phyloP scores from a whole-genome alignment of 345 rosid species.

The Gossypium bickii region DNA sequence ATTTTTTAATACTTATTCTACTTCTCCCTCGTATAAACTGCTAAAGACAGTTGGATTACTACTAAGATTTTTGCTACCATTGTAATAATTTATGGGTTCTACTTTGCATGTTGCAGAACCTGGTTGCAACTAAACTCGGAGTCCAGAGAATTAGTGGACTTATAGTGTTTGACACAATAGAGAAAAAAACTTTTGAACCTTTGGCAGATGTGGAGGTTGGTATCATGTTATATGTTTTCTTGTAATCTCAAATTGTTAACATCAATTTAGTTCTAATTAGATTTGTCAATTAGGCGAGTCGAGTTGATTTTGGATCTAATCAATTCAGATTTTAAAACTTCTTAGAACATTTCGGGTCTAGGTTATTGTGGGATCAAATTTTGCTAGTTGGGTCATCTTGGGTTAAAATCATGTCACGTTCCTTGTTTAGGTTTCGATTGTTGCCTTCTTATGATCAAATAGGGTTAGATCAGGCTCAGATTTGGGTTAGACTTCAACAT shows the following conservation, averaged over 20 bases:
- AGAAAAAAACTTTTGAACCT: slow-evolving; percentile 58
- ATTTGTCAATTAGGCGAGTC: no score
- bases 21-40: neutral
- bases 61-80: neutral
- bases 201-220: slow-evolving; percentile 86
- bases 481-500: no score
- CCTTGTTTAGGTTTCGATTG: no score
- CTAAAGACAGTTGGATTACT: neutral
- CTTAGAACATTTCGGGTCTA: no score
- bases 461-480: no score
- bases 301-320: no score
- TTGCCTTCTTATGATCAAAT: no score
- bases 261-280: neutral
- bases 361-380: no score
- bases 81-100: slow-evolving; percentile 9
- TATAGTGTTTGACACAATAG: slow-evolving; percentile 61
- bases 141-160: slow-evolving; percentile 77
- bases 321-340: no score
- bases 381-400: no score
- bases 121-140: slow-evolving; percentile 78
- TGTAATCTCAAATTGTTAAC: neutral
- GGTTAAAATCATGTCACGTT: no score
- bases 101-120: slow-evolving; percentile 50
- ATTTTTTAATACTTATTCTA: neutral
- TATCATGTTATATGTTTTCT: neutral